Conservation (phyloP, 116 monocot species). For the Posidonia oceanica region DNA sequence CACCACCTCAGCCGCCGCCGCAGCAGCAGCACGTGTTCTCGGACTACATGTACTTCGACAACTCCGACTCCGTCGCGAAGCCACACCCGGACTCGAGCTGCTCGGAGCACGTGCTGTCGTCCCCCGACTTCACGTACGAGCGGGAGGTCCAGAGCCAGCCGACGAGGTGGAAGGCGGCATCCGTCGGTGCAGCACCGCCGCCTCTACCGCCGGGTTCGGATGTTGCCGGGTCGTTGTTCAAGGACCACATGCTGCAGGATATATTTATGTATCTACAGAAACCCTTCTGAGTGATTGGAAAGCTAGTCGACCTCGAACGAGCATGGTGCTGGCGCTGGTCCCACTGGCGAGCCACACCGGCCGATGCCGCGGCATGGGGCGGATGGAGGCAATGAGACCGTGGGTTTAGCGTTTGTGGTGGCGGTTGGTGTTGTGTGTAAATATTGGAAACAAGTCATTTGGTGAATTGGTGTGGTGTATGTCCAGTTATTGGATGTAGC, state of each 20-base stretch:
- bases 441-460: no score
- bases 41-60: slow-evolving; percentile 23
- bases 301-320: background rate
- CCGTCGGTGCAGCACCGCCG: background rate
- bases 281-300: slow-evolving; percentile 24
- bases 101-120: slow-evolving; percentile 62
- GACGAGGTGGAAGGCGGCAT: slow-evolving; percentile 13
- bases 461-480: no score
- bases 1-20: background rate
- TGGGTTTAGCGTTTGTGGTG: background rate
- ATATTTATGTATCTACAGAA: slow-evolving; percentile 62
- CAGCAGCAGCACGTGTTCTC: slow-evolving; percentile 1
- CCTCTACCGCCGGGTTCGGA: slow-evolving; percentile 15
- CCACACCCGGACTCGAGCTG: slow-evolving; percentile 60
- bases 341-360: background rate
- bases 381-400: slow-evolving; percentile 1
- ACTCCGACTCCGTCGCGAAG: background rate
- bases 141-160: slow-evolving; percentile 64
- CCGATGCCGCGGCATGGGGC: background rate
- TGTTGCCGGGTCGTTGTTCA: slow-evolving; percentile 2
- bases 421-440: no score
- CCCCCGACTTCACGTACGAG: slow-evolving; percentile 12
- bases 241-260: slow-evolving; percentile 44
- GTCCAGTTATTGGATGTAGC: no score
- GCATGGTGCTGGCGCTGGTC: background rate